Evolutionary conservation across 2,329 filamentous ascomycete genomes (phyloP).

Genomic region (Beauveria bassiana): DNA sequence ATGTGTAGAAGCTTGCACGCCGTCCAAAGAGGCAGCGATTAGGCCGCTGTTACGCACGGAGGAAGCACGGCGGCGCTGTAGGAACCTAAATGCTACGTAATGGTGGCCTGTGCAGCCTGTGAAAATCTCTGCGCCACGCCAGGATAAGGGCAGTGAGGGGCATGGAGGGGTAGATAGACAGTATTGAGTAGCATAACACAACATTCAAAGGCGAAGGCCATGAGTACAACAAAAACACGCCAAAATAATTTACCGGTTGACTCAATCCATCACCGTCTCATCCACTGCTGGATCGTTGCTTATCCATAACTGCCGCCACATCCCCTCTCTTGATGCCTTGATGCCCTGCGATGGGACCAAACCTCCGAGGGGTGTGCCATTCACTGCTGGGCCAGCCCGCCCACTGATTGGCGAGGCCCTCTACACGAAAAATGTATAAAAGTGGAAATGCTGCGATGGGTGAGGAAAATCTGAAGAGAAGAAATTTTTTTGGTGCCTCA

Average conservation of each 20-base stretch:
- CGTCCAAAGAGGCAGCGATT: not conserved
- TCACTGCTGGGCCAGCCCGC: not conserved
- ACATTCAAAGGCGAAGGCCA: not conserved
- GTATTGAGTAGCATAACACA: not conserved
- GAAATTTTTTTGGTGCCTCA: constrained; percentile 6
- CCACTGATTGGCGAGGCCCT: not conserved
- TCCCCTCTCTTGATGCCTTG: not conserved
- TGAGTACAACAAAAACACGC: not conserved
- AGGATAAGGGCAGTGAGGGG: not conserved
- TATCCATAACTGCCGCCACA: not conserved
- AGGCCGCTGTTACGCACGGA: not conserved
- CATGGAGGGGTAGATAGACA: constrained; percentile 6
- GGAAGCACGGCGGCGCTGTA: not conserved
- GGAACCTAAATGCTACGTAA: not conserved
- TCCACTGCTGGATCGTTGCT: not conserved
- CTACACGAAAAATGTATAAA: not conserved
- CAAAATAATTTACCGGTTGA: not conserved
- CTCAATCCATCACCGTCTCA: not conserved
- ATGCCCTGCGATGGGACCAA: constrained; percentile 7
- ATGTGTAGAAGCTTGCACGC: not conserved
- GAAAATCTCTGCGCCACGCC: constrained; percentile 3
- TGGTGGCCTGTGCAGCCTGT: constrained; percentile 4
- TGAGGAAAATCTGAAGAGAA: not conserved
- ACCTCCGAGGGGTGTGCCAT: not conserved
- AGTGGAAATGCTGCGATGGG: not conserved